A percentile compares a stretch with the other conserved stretches of the same genome.
These are phyloP conservation scores for Thuidium tamariscinum DNA, from an alignment of 225 moss, liverwort and hornwort genomes.

Conservation along the genomic window DNA sequence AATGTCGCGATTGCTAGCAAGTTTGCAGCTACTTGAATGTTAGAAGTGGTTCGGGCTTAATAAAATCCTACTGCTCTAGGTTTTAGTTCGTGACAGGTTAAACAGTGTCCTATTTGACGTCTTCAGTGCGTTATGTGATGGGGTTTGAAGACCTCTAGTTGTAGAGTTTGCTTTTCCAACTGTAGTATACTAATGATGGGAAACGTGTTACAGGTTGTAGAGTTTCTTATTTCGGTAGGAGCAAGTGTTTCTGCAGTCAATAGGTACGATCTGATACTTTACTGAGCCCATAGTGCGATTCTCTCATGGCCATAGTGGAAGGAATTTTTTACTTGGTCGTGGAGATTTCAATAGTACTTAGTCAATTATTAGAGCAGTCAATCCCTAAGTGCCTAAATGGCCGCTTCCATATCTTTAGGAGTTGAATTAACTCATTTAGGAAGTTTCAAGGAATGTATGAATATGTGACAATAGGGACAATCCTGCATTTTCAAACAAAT, in stretches of 20 bases:
- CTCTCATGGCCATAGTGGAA: not conserved
- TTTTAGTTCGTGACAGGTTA: not conserved
- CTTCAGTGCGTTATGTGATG: not conserved
- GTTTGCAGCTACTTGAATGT: not conserved
- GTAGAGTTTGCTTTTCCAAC: not conserved
- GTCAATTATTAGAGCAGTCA: not conserved
- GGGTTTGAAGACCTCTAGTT: not conserved
- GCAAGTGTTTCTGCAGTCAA: slow-evolving; percentile 49
- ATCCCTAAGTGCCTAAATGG: not conserved
- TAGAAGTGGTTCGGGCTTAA: not conserved
- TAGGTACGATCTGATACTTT: slow-evolving; percentile 12
- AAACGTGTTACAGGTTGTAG: slow-evolving; percentile 30
- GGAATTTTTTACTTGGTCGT: not conserved
- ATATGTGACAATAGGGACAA: not conserved
- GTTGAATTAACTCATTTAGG: not conserved
- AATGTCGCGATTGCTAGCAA: not conserved
- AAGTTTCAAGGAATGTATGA: not conserved
- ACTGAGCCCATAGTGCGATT: not conserved
- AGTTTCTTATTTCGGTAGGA: slow-evolving; percentile 39
- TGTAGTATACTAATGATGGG: not conserved
- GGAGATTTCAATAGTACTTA: not conserved
- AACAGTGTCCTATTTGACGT: not conserved
- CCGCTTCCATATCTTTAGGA: not conserved
- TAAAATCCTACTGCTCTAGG: not conserved
- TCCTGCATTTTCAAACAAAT: not conserved